Conservation (phyloP, 192 early-diverging fungal genomes). For the Allomyces arbusculus region DNA sequence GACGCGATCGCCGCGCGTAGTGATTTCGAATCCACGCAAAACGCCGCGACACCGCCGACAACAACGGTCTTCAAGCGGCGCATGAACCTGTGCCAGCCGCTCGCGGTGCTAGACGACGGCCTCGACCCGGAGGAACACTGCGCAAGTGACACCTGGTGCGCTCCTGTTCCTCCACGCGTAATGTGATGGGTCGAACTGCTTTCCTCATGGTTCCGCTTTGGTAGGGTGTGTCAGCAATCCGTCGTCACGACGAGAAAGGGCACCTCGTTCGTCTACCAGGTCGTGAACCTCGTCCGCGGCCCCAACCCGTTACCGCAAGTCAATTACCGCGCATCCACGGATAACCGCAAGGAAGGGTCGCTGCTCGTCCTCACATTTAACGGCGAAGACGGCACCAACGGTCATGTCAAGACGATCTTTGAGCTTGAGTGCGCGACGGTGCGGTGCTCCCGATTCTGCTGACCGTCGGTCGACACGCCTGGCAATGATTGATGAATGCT, state of each 20-base stretch:
- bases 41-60: background rate
- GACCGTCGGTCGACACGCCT: background rate
- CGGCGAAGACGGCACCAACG: background rate
- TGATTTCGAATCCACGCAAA: background rate
- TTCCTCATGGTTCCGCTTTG: background rate
- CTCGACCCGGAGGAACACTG: background rate
- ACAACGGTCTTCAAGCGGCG: background rate
- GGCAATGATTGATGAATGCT: background rate
- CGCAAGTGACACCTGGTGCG: background rate
- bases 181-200: background rate
- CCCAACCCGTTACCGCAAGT: background rate
- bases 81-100: background rate
- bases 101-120: background rate
- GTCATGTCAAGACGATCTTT: background rate
- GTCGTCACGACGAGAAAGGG: background rate
- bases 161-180: background rate
- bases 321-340: background rate
- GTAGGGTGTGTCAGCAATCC: too few relatives aligned
- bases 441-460: background rate
- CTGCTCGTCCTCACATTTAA: background rate
- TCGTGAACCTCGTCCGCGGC: background rate
- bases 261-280: background rate
- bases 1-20: too few relatives aligned
- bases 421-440: background rate
- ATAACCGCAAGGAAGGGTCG: background rate